Percentiles rank a stretch among this genome's conserved stretches.
Evolutionary conservation across 768 basidiomycete genomes (phyloP).

Genomic region (Lactifluus subvellereus): DNA sequence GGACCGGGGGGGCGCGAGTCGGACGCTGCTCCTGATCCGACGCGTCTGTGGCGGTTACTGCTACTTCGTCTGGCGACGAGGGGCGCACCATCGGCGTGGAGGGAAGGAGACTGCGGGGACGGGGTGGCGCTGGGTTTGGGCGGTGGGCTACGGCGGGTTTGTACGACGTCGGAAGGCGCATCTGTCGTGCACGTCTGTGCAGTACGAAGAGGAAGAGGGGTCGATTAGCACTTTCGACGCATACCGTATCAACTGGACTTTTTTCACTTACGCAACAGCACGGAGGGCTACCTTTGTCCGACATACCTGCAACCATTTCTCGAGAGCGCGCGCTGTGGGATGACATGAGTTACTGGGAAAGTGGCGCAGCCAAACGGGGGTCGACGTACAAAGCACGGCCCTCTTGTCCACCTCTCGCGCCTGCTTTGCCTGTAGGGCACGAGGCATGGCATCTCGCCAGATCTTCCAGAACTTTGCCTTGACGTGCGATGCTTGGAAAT

Average conservation of each 20-base stretch:
- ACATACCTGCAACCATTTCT: conserved; percentile 64
- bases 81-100: conserved; percentile 29
- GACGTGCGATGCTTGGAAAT: conserved; percentile 57
- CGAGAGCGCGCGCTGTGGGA: conserved; percentile 45
- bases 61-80: background rate
- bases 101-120: conserved; percentile 29
- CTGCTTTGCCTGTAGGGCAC: conserved; percentile 54
- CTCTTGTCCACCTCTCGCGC: conserved; percentile 58
- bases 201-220: conserved; percentile 6
- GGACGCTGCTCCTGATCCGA: conserved; percentile 2
- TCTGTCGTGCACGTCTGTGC: conserved; percentile 70
- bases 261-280: conserved; percentile 69
- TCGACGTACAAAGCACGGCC: conserved; percentile 50
- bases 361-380: background rate
- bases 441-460: conserved; percentile 69
- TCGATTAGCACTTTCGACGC: conserved; percentile 8
- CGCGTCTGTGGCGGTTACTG: background rate
- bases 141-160: conserved; percentile 33
- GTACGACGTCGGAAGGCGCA: conserved; percentile 57
- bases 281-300: conserved; percentile 68
- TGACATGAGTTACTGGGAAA: conserved; percentile 18
- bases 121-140: conserved; percentile 26
- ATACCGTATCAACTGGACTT: background rate
- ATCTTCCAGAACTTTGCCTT: conserved; percentile 57
- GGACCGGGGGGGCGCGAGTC: conserved; percentile 28